These are phyloP conservation scores for Bacidia rubella DNA, from an alignment of 495 filamentous ascomycete genomes.

Conservation along the genomic window DNA sequence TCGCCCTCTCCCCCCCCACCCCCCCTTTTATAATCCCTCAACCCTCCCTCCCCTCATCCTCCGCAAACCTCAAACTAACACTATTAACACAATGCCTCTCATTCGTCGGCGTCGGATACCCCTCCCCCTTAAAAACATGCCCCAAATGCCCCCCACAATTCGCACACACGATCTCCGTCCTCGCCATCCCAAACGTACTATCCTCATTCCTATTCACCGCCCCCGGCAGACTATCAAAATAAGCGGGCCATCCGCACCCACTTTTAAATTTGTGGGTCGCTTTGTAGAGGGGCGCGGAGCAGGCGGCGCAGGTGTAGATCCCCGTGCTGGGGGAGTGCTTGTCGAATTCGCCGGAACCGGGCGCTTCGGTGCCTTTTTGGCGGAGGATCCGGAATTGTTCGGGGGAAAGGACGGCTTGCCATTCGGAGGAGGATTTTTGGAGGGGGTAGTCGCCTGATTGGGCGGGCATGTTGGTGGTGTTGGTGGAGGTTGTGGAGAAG, in stretches of 20 bases:
- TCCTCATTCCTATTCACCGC: slow-evolving; percentile 75
- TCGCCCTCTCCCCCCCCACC: neutral
- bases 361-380: slow-evolving; percentile 76
- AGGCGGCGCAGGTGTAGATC: slow-evolving; percentile 61
- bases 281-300: slow-evolving; percentile 76
- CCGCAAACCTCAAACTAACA: slow-evolving; percentile 70
- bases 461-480: slow-evolving; percentile 30
- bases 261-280: slow-evolving; percentile 89
- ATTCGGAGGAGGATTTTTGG: slow-evolving; percentile 68
- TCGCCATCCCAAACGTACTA: slow-evolving; percentile 60
- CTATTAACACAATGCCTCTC: slow-evolving; percentile 97
- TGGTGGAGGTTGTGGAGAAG: slow-evolving; percentile 44
- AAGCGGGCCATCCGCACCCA: slow-evolving; percentile 95
- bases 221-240: slow-evolving; percentile 84
- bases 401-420: slow-evolving; percentile 64
- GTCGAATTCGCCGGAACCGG: slow-evolving; percentile 71
- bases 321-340: slow-evolving; percentile 64
- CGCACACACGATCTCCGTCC: slow-evolving; percentile 85
- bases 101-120: slow-evolving; percentile 78
- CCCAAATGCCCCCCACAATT: slow-evolving; percentile 94
- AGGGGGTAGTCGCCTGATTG: slow-evolving; percentile 70
- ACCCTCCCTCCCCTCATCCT: slow-evolving; percentile 20
- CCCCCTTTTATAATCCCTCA: neutral
- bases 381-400: slow-evolving; percentile 92
- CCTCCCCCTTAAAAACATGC: slow-evolving; percentile 96